Conservation (phyloP, 805 yeast genomes). For the Wickerhamomyces rabaulensis region DNA sequence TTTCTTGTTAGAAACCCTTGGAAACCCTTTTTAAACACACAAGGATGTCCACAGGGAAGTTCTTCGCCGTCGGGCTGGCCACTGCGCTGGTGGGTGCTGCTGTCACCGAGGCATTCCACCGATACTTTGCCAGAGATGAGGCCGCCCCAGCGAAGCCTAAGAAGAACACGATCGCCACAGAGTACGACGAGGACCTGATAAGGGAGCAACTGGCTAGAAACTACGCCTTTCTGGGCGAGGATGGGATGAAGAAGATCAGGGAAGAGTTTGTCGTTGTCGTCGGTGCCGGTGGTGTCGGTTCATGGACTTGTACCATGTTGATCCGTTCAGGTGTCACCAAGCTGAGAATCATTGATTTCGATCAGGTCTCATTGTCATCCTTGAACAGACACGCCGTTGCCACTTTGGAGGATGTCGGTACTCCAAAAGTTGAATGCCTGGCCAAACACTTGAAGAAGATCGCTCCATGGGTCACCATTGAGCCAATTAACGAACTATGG, state of each 20-base stretch:
- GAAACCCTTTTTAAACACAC: background rate
- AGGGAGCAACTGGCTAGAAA: conserved; percentile 92
- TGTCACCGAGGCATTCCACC: conserved; percentile 15
- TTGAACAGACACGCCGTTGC: conserved; percentile 95
- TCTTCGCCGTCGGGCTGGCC: conserved; percentile 1
- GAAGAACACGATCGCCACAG: conserved; percentile 4
- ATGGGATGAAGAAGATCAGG: conserved; percentile 73
- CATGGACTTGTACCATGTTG: conserved; percentile 90
- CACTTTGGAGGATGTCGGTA: conserved; percentile 85
- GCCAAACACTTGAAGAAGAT: conserved; percentile 60
- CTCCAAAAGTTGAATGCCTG: conserved; percentile 80
- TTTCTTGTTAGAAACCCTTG: background rate
- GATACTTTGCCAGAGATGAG: conserved; percentile 6
- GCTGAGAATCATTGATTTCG: conserved; percentile 84
- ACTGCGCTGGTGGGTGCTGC: conserved; percentile 11
- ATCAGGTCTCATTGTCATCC: conserved; percentile 90
- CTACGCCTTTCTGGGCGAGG: conserved; percentile 85
- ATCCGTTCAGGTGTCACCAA: conserved; percentile 85
- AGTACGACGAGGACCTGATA: conserved; percentile 63
- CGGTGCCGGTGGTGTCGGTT: conserved; percentile 99
- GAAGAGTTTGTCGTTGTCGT: conserved; percentile 68
- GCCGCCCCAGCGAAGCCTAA: conserved; percentile 1
- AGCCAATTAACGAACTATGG: conserved; percentile 76
- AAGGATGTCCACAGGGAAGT: conserved; percentile 1
- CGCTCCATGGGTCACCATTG: conserved; percentile 93